A percentile compares a stretch with the other conserved stretches of the same genome.
Evolutionary conservation across 257 asterid species (phyloP).

Genomic region (Forsythia suspensa): DNA sequence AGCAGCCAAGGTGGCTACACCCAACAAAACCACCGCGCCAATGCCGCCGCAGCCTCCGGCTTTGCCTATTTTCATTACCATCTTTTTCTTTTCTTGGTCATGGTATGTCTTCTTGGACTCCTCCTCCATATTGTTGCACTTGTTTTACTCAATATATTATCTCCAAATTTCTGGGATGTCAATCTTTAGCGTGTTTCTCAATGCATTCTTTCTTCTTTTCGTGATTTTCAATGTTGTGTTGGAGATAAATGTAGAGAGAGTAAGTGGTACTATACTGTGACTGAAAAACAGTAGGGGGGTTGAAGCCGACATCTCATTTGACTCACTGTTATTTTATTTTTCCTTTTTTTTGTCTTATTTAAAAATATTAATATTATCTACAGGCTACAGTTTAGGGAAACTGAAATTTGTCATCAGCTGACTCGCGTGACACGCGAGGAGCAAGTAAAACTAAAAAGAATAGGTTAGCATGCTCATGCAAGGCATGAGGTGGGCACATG

Average conservation of each 20-base stretch:
- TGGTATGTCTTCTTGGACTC: neutral
- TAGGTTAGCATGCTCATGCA: constrained; percentile 1
- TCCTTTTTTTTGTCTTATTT: too few relatives aligned
- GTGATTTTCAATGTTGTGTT: neutral
- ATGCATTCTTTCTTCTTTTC: constrained; percentile 18
- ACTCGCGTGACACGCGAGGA: constrained; percentile 24
- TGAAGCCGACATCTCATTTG: constrained; percentile 12
- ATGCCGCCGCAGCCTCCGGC: constrained; percentile 39
- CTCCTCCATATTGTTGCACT: constrained; percentile 26
- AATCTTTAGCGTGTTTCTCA: constrained; percentile 5
- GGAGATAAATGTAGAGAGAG: neutral
- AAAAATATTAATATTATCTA: neutral
- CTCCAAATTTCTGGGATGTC: neutral
- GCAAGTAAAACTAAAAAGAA: neutral
- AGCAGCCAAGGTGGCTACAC: constrained; percentile 56
- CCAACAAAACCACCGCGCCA: constrained; percentile 51
- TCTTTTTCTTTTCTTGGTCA: constrained; percentile 27
- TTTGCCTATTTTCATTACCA: constrained; percentile 27
- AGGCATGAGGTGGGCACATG: neutral
- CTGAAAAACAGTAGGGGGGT: constrained; percentile 9
- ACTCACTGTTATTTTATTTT: too few relatives aligned
- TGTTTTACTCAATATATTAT: neutral
- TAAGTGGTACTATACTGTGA: neutral
- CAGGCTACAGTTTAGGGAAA: neutral
- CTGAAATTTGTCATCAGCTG: neutral